Evolutionary conservation across 1,139 yeast species (phyloP).

Genomic region (Taphrina flavorubra): DNA sequence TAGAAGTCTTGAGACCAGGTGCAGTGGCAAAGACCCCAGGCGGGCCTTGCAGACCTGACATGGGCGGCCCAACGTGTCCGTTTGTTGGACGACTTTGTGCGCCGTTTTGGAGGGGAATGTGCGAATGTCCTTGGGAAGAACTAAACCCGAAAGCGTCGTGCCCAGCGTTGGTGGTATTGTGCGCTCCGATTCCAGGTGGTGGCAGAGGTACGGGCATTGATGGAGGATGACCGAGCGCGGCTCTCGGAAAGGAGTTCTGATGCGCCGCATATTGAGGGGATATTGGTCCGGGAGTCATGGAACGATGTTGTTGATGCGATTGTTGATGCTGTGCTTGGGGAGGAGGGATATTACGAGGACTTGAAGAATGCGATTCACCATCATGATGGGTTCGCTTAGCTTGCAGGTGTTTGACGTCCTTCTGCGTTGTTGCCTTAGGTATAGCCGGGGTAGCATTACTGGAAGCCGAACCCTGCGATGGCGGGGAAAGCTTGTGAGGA

Average conservation of each 20-base stretch:
- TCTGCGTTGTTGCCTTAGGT: constrained; percentile 18
- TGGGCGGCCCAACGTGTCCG: constrained; percentile 18
- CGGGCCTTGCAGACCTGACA: constrained; percentile 14
- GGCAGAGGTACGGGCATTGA: constrained; percentile 34
- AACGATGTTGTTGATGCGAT: constrained; percentile 2
- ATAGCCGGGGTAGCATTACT: constrained; percentile 22
- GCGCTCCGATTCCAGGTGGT: constrained; percentile 34
- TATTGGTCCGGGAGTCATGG: constrained; percentile 27
- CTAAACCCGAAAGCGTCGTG: constrained; percentile 31
- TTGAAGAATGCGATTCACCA: not conserved
- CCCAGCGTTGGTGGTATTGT: not conserved
- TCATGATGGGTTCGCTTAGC: constrained; percentile 6
- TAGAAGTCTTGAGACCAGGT: constrained; percentile 13
- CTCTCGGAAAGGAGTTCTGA: constrained; percentile 29
- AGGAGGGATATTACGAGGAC: constrained; percentile 27
- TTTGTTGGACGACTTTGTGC: constrained; percentile 8
- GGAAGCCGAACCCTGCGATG: constrained; percentile 4
- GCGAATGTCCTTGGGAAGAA: constrained; percentile 3
- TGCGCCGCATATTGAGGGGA: constrained; percentile 30
- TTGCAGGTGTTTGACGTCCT: constrained; percentile 12
- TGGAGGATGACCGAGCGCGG: constrained; percentile 31
- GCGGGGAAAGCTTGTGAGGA: not conserved
- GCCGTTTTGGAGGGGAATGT: constrained; percentile 1
- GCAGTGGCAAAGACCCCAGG: constrained; percentile 28
- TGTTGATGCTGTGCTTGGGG: constrained; percentile 22